Evolutionary conservation across 805 yeast species (phyloP).

Genomic region (Yarrowia deformans): DNA sequence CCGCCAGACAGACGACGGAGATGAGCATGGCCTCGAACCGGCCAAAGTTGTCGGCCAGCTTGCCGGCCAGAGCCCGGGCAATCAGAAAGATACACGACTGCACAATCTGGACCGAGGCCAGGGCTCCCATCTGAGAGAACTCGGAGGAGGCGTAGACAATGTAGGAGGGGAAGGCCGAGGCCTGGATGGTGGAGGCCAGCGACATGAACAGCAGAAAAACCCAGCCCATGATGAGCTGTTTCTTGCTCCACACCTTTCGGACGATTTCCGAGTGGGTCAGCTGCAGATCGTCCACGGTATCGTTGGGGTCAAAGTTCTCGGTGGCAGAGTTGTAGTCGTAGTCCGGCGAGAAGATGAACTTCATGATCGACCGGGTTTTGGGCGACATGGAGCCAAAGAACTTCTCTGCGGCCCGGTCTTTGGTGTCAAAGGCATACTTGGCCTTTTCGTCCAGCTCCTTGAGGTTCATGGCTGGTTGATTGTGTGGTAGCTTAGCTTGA

Average conservation of each 20-base stretch:
- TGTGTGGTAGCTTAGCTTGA: too few species aligned
- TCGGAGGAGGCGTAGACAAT: slow-evolving; percentile 26
- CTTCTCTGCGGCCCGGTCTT: slow-evolving; percentile 14
- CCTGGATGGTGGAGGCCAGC: slow-evolving; percentile 6
- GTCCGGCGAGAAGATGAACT: slow-evolving; percentile 22
- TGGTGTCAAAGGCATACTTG: slow-evolving; percentile 23
- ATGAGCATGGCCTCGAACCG: slow-evolving; percentile 29
- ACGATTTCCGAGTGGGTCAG: slow-evolving; percentile 30
- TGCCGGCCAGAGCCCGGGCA: slow-evolving; percentile 25
- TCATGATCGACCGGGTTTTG: slow-evolving; percentile 6
- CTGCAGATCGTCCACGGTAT: slow-evolving; percentile 6
- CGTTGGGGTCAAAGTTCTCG: not conserved
- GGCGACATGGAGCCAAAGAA: slow-evolving; percentile 18
- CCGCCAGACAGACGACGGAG: slow-evolving; percentile 4
- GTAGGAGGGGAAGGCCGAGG: slow-evolving; percentile 19
- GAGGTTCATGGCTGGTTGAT: slow-evolving; percentile 15
- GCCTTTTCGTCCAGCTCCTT: slow-evolving; percentile 20
- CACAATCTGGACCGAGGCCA: slow-evolving; percentile 23
- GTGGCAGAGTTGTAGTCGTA: slow-evolving; percentile 12
- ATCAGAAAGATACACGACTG: slow-evolving; percentile 23
- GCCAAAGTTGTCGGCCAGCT: slow-evolving; percentile 32
- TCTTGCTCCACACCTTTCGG: slow-evolving; percentile 30
- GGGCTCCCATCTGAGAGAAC: slow-evolving; percentile 20
- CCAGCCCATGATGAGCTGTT: slow-evolving; percentile 13
- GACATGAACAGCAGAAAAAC: slow-evolving; percentile 23